Evolutionary conservation across 441 rosid species (phyloP).

Genomic region (Cnidoscolus chayamansa): DNA sequence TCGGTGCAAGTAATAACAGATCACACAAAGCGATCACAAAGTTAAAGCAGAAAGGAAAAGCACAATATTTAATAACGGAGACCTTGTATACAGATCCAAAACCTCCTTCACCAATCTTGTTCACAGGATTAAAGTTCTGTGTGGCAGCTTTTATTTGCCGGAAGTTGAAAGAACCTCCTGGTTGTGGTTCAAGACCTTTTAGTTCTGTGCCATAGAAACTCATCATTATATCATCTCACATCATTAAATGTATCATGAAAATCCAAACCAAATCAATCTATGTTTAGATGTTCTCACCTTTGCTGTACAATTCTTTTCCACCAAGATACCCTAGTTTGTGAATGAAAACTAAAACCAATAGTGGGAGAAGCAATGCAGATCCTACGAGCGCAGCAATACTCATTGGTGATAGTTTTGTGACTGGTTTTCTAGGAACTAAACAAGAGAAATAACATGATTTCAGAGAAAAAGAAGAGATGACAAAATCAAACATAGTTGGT

Average conservation of each 20-base stretch:
- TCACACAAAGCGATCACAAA: too few relatives aligned
- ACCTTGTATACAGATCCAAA: slow-evolving; percentile 78
- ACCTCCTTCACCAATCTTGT: slow-evolving; percentile 84
- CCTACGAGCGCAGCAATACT: slow-evolving; percentile 7
- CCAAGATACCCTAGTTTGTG: background rate
- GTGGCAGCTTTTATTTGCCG: slow-evolving; percentile 59
- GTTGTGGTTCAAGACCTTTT: slow-evolving; percentile 36
- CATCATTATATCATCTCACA: background rate
- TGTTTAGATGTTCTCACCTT: background rate
- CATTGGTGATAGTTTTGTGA: background rate
- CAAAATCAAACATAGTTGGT: background rate
- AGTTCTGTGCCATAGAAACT: slow-evolving; percentile 23
- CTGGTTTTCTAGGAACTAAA: slow-evolving; percentile 3
- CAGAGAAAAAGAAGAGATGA: background rate
- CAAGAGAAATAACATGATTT: background rate
- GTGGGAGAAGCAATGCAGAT: slow-evolving; percentile 10
- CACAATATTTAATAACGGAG: too few relatives aligned
- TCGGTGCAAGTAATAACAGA: too few relatives aligned
- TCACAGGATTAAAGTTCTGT: slow-evolving; percentile 43
- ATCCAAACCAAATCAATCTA: background rate
- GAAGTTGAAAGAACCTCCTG: slow-evolving; percentile 50
- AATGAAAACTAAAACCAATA: background rate
- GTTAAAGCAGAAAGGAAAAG: too few relatives aligned
- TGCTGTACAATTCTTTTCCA: background rate
- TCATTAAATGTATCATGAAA: background rate